phyloP scores from a whole-genome alignment of 2,329 filamentous ascomycete species.

The Aureobasidium musti region DNA sequence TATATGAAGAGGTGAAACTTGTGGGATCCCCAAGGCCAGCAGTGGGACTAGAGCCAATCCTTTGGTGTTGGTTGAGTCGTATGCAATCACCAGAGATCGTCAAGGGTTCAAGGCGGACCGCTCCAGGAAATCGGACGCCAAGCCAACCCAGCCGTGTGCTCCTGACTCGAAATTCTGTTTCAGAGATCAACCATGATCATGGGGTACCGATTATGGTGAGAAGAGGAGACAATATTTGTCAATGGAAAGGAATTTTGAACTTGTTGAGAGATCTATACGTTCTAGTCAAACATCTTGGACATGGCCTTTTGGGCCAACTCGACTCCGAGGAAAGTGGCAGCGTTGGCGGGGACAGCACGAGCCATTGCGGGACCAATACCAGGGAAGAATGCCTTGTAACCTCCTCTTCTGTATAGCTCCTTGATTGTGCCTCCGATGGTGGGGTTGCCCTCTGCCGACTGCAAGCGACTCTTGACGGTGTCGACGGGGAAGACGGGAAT shows the following conservation, averaged over 20 bases:
- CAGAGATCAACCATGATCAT: too few species aligned
- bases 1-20: neutral
- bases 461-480: constrained; percentile 90
- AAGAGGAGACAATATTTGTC: neutral
- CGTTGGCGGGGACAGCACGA: constrained; percentile 92
- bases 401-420: constrained; percentile 80
- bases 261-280: constrained; percentile 3
- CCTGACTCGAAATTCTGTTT: neutral
- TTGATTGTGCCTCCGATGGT: constrained; percentile 77
- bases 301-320: constrained; percentile 82
- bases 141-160: neutral
- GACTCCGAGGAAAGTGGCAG: constrained; percentile 87
- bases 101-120: neutral
- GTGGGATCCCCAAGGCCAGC: neutral
- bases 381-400: constrained; percentile 92
- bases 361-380: constrained; percentile 91
- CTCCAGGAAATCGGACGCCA: neutral
- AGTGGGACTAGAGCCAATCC: neutral
- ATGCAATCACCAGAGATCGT: neutral
- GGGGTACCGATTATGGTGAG: neutral
- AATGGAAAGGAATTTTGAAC: neutral
- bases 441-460: constrained; percentile 84
- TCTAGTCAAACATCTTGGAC: constrained; percentile 67
- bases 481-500: constrained; percentile 97
- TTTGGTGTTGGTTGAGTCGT: neutral